Base-by-base conservation (phyloP, 257 asterid species). In the Nicotiana otophora region DNA sequence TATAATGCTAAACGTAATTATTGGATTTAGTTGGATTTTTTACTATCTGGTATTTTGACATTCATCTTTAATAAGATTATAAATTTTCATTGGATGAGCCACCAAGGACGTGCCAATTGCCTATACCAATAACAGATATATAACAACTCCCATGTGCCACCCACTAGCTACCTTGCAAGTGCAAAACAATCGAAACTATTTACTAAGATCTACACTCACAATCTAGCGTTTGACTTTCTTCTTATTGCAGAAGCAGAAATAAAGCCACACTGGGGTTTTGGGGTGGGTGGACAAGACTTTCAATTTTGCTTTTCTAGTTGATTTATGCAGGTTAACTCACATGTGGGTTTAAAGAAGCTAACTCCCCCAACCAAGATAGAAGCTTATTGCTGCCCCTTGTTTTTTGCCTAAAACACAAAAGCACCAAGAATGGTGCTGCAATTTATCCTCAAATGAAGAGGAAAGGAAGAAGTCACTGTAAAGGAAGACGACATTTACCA, bases 61-160 rank as follows among this genome's bases (percentile, higher is more conserved):
- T 85, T 57, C 48, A 26, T 39, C 12, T 39, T 82, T 79, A 7
- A 28, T 65, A 70, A 85, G 83, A 76, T 78, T 42, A 80, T 60
- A 39, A 34, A 62, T 81, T n/a, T 11, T 69, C 78, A 46, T 46
- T 72, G 60, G 78, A 72, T 46, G 78, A 72, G 36, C 60, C 78
- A 72, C 78, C 78, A 9, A 62, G 33, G 67, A 20, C 34, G 17
- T 53, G 57, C 17, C 57, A 53, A 53, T 53, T 14, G 57, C 57
- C 15, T 53, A 53, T 53, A 11, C 4, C 4, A 51, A 14, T 53
- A 10, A 53, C 17, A 53, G 57, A 53, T 53, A 53, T 53, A 3
- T 19, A 53, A 14, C 57, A 53, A 53, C 4, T 34, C 20, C 53
- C 54, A 67, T 34, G 57, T 39, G 60, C 61, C 60, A 42, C 78